Evolutionary conservation across 2,329 filamentous ascomycete genomes (phyloP), one percentile per base, ranked within the genome.

Genomic region (Exserohilum turcica): DNA sequence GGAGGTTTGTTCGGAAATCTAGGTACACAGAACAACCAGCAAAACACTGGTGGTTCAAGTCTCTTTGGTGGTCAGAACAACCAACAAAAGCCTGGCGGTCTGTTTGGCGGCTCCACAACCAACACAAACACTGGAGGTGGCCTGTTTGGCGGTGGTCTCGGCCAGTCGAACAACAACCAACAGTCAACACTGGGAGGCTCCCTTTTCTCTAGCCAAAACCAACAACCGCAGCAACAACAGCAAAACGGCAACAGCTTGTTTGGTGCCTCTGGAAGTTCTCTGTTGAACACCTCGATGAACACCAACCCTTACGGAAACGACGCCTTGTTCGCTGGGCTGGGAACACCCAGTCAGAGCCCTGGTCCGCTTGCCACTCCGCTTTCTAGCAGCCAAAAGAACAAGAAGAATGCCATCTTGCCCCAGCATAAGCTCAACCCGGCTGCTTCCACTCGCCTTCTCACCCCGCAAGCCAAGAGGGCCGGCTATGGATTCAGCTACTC

Each of bases 401-500:
- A 90, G 74, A 89, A 91, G 71, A 86, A 84, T 60, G 88, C 90
- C 8, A 89, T 93, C 37, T 77, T 96, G 48, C 92, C 92, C 2
- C 86, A 94, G 71, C 92, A 93, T 79, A 94, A 92, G 76, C 83
- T 96, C 61, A 93, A 91, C 40, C 91, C 92, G 0, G 85, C 86
- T 40, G 90, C 90, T 29, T 87, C 90, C 7, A 88, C 89, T 18
- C 88, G 92, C 42, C 87, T 92, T 51, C 84, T 87, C 27, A 96
- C 92, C 0, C 92, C 92, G 0, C 90, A 92, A 64, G 65, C 62
- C 39, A 93, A 91, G 77, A 85, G 89, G 27, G 78, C 77, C 50
- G 91, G 91, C 5, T 97, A 91, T 70, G 93, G 93, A 2, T 96
- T 97, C 73, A 92, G 89, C 2, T 97, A 97, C 76, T 96, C 92